These are phyloP conservation scores for Dictyostelium purpureum DNA, from an alignment of 78 protist species.

Conservation along the genomic window DNA sequence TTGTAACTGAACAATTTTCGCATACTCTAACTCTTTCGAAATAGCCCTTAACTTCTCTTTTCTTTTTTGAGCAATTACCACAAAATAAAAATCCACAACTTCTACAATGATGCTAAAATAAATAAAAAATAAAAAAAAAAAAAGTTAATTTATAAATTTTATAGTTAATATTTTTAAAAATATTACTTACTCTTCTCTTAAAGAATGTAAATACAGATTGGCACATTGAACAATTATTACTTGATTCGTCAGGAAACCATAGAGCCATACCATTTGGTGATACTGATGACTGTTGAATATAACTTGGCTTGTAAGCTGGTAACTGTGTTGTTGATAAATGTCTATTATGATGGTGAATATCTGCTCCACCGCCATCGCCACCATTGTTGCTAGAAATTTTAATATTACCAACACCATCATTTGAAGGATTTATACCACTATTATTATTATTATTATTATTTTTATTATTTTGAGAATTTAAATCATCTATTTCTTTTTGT, in stretches of 20 bases:
- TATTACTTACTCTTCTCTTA: conserved; percentile 34
- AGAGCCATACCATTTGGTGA: conserved; percentile 39
- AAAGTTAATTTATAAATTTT: not conserved
- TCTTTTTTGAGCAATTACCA: not conserved
- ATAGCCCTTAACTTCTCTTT: conserved; percentile 26
- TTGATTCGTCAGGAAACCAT: conserved; percentile 55
- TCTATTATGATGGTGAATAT: not conserved
- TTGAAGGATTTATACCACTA: too few relatives aligned
- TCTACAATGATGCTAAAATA: conserved; percentile 51
- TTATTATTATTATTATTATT: not conserved
- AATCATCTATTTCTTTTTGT: not conserved
- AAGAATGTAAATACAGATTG: conserved; percentile 26
- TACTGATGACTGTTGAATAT: not conserved
- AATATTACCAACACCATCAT: not conserved
- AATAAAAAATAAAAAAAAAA: not conserved
- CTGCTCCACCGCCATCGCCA: not conserved
- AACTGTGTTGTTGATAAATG: not conserved
- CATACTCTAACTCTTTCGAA: conserved; percentile 29
- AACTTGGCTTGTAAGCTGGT: not conserved
- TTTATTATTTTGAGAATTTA: not conserved
- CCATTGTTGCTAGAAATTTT: not conserved
- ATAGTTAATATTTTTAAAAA: not conserved
- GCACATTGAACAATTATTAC: conserved; percentile 4
- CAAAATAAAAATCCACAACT: conserved; percentile 63
- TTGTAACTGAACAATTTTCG: conserved; percentile 6